Conservation (phyloP, 495 filamentous ascomycete genomes). For the Evansstolkia leycettana region DNA sequence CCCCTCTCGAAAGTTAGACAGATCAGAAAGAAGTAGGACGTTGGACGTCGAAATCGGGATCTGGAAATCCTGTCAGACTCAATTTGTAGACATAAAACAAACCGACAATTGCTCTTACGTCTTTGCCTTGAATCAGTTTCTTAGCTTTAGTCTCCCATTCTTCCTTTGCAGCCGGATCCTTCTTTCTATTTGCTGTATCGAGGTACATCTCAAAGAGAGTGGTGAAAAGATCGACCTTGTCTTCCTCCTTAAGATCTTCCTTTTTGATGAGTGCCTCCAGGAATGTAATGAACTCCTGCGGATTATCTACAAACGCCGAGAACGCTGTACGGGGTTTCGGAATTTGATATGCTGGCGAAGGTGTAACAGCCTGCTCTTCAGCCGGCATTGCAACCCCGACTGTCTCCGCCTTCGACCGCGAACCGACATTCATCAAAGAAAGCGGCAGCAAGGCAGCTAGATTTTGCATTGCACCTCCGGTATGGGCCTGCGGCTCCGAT, state of each 20-base stretch:
- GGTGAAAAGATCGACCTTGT: conserved; percentile 81
- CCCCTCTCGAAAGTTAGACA: conserved; percentile 81
- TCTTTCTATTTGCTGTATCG: conserved; percentile 68
- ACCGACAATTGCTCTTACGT: conserved; percentile 27
- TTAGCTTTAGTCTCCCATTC: conserved; percentile 89
- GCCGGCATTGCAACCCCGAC: conserved; percentile 15
- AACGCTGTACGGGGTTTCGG: conserved; percentile 87
- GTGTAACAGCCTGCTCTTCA: conserved; percentile 14
- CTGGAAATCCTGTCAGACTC: conserved; percentile 19
- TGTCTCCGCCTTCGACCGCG: conserved; percentile 26
- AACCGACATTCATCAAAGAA: conserved; percentile 64
- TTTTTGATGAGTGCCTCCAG: conserved; percentile 71
- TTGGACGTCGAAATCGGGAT: conserved; percentile 89
- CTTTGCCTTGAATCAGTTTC: conserved; percentile 62
- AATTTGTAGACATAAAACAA: not conserved
- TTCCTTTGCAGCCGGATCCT: conserved; percentile 49
- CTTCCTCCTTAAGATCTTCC: conserved; percentile 50
- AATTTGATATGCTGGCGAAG: conserved; percentile 23
- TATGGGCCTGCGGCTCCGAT: conserved; percentile 41
- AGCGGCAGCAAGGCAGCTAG: conserved; percentile 72
- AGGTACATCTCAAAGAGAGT: conserved; percentile 97
- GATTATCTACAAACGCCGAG: conserved; percentile 90
- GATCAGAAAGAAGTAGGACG: conserved; percentile 80
- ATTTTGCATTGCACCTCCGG: conserved; percentile 64
- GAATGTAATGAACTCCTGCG: conserved; percentile 80